These are phyloP conservation scores for Fusarium redolens DNA, from an alignment of 2,329 filamentous ascomycete genomes.

Conservation along the genomic window DNA sequence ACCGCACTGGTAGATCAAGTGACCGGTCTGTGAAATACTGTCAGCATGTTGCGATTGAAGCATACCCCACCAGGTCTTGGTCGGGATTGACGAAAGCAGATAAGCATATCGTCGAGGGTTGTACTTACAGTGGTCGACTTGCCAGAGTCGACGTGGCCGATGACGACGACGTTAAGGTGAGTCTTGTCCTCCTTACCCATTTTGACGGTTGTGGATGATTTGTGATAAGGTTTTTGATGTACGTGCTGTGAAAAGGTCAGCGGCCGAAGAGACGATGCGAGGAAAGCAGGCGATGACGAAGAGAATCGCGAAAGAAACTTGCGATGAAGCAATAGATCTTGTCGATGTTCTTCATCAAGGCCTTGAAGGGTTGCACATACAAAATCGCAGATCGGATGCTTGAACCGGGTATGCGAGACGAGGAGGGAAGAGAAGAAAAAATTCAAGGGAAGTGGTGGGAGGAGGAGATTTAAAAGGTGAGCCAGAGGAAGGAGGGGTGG, in stretches of 20 bases:
- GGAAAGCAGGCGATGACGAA: slow-evolving; percentile 6
- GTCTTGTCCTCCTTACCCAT: slow-evolving; percentile 90
- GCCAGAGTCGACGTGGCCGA: slow-evolving; percentile 99
- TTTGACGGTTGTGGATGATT: slow-evolving; percentile 50
- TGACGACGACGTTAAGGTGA: slow-evolving; percentile 98
- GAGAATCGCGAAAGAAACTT: slow-evolving; percentile 3
- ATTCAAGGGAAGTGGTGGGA: slow-evolving; percentile 51
- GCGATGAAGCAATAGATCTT: slow-evolving; percentile 21
- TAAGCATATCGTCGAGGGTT: slow-evolving; percentile 29
- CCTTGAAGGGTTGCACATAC: slow-evolving; percentile 43
- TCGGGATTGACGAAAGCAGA: slow-evolving; percentile 14
- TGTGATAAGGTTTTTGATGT: slow-evolving; percentile 38
- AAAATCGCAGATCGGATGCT: slow-evolving; percentile 58
- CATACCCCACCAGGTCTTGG: slow-evolving; percentile 19
- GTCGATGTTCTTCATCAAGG: slow-evolving; percentile 20
- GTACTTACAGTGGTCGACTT: slow-evolving; percentile 94
- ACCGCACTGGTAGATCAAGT: slow-evolving; percentile 99
- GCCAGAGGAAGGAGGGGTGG: slow-evolving; percentile 46
- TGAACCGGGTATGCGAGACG: slow-evolving; percentile 59
- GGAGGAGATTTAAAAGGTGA: slow-evolving; percentile 54
- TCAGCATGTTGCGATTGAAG: slow-evolving; percentile 30
- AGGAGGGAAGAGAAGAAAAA: slow-evolving; percentile 54
- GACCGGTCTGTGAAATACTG: slow-evolving; percentile 67
- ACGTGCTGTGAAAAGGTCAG: slow-evolving; percentile 42
- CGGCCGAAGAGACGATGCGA: neutral